A percentile compares a stretch with the other conserved stretches of the same genome.
phyloP scores from a whole-genome alignment of 2,329 filamentous ascomycete species.

The Fonsecaea multimorphosa region DNA sequence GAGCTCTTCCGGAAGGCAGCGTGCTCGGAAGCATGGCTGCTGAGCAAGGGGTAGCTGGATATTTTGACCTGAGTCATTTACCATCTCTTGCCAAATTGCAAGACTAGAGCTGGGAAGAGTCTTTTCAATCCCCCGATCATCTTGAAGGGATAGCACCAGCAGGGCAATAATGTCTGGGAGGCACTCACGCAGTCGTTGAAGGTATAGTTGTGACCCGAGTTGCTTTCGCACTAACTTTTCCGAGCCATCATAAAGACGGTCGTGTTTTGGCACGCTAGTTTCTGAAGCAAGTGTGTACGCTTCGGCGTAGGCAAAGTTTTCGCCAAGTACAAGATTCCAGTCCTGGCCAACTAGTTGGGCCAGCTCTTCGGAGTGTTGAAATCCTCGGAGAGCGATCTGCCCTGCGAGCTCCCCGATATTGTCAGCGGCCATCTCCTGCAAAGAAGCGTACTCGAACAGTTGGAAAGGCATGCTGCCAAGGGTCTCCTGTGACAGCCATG shows the following conservation, averaged over 20 bases:
- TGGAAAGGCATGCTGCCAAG: conserved; percentile 77
- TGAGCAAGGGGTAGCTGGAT: conserved; percentile 74
- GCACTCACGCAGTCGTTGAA: conserved; percentile 67
- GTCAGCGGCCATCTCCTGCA: conserved; percentile 72
- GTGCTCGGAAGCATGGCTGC: conserved; percentile 83
- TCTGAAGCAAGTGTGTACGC: conserved; percentile 86
- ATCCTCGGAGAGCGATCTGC: conserved; percentile 81
- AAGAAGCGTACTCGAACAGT: conserved; percentile 78
- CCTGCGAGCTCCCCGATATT: conserved; percentile 79
- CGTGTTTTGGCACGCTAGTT: conserved; percentile 57
- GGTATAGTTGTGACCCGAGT: conserved; percentile 71
- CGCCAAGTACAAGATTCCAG: conserved; percentile 64
- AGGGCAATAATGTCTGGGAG: conserved; percentile 79
- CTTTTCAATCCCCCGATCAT: conserved; percentile 75
- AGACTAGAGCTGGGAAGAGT: conserved; percentile 54
- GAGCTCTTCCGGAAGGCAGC: conserved; percentile 76
- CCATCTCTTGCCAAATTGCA: conserved; percentile 68
- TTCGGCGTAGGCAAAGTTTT: conserved; percentile 76
- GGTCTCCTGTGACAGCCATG: conserved; percentile 75
- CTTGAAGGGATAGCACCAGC: conserved; percentile 77
- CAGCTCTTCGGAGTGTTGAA: conserved; percentile 66
- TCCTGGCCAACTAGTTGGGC: conserved; percentile 62
- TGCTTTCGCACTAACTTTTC: conserved; percentile 70
- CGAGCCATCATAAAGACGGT: conserved; percentile 60
- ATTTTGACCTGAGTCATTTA: conserved; percentile 68